A percentile compares a stretch with the other conserved stretches of the same genome.
Conservation (phyloP, 148 eudicot species). For the Chenopodium album region DNA sequence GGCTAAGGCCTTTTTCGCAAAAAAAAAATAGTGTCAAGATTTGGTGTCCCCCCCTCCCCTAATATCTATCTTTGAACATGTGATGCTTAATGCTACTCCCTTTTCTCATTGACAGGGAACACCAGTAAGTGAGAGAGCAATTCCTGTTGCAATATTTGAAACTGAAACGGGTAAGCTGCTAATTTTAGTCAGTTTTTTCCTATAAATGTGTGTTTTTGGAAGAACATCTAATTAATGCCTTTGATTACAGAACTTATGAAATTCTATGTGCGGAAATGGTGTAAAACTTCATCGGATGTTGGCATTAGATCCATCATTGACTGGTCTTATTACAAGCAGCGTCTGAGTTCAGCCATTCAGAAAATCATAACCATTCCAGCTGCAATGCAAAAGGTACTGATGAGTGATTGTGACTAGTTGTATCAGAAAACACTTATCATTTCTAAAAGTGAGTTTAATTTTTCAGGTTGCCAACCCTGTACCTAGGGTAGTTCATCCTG, state of each 20-base stretch:
- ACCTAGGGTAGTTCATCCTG: conserved; percentile 97
- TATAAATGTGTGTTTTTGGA: not conserved
- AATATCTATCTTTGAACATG: not conserved
- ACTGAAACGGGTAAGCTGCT: conserved; percentile 70
- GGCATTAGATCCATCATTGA: conserved; percentile 91
- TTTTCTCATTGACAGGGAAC: conserved; percentile 61
- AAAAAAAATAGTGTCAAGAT: not conserved
- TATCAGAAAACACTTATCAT: not conserved
- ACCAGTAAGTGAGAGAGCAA: conserved; percentile 98
- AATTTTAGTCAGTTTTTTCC: conserved; percentile 5
- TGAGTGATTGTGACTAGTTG: conserved; percentile 17
- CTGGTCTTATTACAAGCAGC: conserved; percentile 98
- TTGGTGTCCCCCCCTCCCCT: not conserved
- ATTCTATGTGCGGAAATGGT: conserved; percentile 91
- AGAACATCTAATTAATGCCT: conserved; percentile 20
- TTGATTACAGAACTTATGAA: conserved; percentile 70
- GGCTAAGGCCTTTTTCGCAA: not conserved
- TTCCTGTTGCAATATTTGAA: conserved; percentile 98
- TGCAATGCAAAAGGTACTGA: conserved; percentile 96
- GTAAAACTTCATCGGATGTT: conserved; percentile 84
- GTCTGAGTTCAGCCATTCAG: conserved; percentile 92
- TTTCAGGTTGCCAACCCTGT: conserved; percentile 94
- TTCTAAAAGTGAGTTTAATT: conserved; percentile 22
- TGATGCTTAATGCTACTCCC: conserved; percentile 15
- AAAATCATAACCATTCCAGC: conserved; percentile 98